phyloP scores from a whole-genome alignment of 2,329 filamentous ascomycete species.

The Ophioceras dolichostomum region DNA sequence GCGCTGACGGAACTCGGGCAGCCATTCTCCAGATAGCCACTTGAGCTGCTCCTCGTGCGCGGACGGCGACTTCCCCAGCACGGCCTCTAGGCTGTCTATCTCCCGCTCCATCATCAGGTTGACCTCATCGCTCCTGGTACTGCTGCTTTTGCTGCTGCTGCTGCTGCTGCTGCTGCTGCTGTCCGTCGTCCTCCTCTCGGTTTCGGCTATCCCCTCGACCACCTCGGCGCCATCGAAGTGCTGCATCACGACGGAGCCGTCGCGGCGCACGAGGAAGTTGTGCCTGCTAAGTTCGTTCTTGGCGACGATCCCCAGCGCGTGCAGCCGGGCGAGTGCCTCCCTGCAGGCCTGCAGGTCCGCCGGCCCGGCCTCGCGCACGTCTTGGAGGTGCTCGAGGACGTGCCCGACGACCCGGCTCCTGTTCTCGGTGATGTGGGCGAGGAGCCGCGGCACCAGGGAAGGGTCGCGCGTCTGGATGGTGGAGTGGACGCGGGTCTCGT shows the following conservation, averaged over 20 bases:
- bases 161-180: too few relatives aligned
- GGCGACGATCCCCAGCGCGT: constrained; percentile 1
- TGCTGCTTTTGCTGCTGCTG: too few relatives aligned
- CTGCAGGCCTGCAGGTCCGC: constrained; percentile 1
- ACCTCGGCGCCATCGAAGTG: constrained; percentile 3
- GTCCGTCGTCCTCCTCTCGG: too few relatives aligned
- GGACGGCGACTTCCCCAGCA: too few relatives aligned
- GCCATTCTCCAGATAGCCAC: too few relatives aligned
- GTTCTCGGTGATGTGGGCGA: constrained; percentile 4
- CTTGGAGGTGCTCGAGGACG: constrained; percentile 1
- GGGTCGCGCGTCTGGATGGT: constrained; percentile 3
- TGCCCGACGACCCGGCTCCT: neutral
- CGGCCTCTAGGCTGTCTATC: too few relatives aligned
- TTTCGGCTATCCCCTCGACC: too few relatives aligned
- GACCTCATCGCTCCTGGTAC: too few relatives aligned
- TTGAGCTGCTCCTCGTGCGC: too few relatives aligned
- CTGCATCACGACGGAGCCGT: constrained; percentile 1
- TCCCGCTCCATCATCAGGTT: too few relatives aligned
- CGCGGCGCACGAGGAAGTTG: neutral
- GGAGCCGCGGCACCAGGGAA: neutral
- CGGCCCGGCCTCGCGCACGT: constrained; percentile 1
- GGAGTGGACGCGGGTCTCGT: constrained; percentile 1
- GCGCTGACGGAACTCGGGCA: too few relatives aligned
- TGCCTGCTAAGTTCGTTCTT: neutral
- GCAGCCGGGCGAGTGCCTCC: neutral